phyloP scores from a whole-genome alignment of 208 protist species.

The Leishmania tropica region DNA sequence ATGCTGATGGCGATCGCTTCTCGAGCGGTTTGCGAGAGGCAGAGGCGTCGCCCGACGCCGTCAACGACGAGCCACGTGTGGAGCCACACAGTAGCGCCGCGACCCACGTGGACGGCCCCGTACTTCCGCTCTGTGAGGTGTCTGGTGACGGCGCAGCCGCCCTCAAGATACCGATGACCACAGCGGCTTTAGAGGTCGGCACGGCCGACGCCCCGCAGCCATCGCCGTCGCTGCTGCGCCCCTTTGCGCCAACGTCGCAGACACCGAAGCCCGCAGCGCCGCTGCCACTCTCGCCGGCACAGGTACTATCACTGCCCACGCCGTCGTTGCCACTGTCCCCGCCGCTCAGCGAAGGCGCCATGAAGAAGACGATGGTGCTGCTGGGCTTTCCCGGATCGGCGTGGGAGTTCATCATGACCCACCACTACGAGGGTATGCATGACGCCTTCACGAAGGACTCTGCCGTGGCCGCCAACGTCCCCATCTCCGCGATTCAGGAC shows the following conservation, averaged over 20 bases:
- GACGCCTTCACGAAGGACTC: conserved; percentile 32
- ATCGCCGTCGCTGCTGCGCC: neutral
- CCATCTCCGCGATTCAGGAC: conserved; percentile 27
- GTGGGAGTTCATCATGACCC: conserved; percentile 32
- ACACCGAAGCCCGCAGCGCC: neutral
- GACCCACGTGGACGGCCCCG: neutral
- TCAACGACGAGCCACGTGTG: neutral
- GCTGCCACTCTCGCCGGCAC: neutral
- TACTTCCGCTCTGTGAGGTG: neutral
- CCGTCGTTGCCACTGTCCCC: neutral
- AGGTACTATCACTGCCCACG: neutral
- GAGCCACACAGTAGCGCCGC: neutral
- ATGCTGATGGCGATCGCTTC: neutral
- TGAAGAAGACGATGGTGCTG: conserved; percentile 34
- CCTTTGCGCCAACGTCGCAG: neutral
- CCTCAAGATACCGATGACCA: neutral
- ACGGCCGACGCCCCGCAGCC: neutral
- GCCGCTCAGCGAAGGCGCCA: conserved; percentile 17
- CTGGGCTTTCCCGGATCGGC: conserved; percentile 32
- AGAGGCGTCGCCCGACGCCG: neutral
- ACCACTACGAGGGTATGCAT: conserved; percentile 38
- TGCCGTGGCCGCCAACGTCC: conserved; percentile 15
- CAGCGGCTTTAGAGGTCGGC: neutral
- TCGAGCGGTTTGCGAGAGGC: neutral
- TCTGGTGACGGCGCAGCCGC: neutral